Evolutionary conservation across 176 grass and related monocot species (phyloP), one percentile per base, ranked within the genome.

Genomic region (Aegilops bicornis): DNA sequence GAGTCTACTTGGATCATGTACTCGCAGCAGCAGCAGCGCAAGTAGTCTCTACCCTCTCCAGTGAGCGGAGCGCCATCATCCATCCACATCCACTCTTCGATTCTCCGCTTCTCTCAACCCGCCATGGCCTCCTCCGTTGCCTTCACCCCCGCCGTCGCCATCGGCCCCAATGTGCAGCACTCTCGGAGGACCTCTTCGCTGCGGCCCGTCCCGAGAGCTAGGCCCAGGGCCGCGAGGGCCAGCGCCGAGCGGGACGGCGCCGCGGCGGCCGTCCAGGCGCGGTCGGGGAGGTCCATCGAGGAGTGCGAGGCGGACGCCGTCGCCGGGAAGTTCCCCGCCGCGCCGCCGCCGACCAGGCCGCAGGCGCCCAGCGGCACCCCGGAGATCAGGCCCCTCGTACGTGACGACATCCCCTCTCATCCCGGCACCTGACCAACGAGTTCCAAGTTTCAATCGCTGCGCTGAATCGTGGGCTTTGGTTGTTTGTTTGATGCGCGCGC

Each of bases 291-390:
- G 89, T 94, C 82, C 58, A 92, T 96, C 31, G 93, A 98, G 87
- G 96, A 98, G 78, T 98, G 93, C 24, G 96, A 98, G 86, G 93
- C 93, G 12, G 96, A 91, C 30, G 96, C 96, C 69, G 97, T 94
- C 17, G 91, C 92, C 12, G 94, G 94, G 59, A 94, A 54, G 19
- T 94, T 98, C 85, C 89, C 92, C 25, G 92, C 80, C 61, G 88
- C 94, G 17, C 94, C 90, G 10, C 88, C 78, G 15, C 62, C 84
- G 65, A 64, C 75, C 25, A 91, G 82, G 61, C 97, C 96, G 20
- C 68, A 79, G 77, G 71, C 62, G 4, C 96, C 96, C n/a, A 83
- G 89, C 82, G 96, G 96, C 74, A 94, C 93, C 20, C 96, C 93
- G 17, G 43, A 89, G 59, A 90, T 98, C 88, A 89, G 86, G 40